Percentiles rank a stretch among this genome's conserved stretches.
phyloP scores from a whole-genome alignment of 495 filamentous ascomycete genomes.

The Choiromyces venosus region DNA sequence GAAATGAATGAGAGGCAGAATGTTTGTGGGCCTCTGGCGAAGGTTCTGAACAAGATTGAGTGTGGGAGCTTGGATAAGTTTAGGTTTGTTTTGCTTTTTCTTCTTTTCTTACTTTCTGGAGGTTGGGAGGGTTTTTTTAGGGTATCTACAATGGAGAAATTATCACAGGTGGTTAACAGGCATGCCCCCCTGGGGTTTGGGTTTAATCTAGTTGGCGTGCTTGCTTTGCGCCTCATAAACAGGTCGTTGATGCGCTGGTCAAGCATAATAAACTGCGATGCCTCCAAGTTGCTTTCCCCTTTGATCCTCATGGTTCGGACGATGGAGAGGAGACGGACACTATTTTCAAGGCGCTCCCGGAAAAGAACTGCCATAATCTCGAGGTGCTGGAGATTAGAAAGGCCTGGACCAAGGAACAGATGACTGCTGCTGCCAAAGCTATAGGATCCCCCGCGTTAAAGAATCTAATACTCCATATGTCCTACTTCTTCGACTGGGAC shows the following conservation, averaged over 20 bases:
- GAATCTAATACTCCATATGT: neutral
- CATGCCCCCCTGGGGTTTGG: neutral
- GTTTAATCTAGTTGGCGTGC: neutral
- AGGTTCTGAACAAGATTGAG: constrained; percentile 8
- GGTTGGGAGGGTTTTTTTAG: neutral
- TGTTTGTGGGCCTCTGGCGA: neutral
- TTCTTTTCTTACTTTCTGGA: neutral
- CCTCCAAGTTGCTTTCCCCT: neutral
- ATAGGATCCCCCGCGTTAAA: constrained; percentile 1
- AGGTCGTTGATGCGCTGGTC: constrained; percentile 6
- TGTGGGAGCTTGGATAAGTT: constrained; percentile 9
- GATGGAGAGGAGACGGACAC: neutral
- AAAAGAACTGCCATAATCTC: constrained; percentile 2
- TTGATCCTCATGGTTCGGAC: neutral
- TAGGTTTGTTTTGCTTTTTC: constrained; percentile 6
- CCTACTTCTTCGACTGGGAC: neutral
- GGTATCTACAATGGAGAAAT: neutral
- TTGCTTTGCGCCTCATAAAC: neutral
- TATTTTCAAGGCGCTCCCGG: neutral
- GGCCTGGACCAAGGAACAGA: neutral
- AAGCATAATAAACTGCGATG: constrained; percentile 13
- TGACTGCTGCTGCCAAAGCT: constrained; percentile 1
- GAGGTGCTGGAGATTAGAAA: neutral
- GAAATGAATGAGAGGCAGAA: neutral
- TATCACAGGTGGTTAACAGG: neutral